Conservation (phyloP, 345 rosid species). For the Luvunga scandens region DNA sequence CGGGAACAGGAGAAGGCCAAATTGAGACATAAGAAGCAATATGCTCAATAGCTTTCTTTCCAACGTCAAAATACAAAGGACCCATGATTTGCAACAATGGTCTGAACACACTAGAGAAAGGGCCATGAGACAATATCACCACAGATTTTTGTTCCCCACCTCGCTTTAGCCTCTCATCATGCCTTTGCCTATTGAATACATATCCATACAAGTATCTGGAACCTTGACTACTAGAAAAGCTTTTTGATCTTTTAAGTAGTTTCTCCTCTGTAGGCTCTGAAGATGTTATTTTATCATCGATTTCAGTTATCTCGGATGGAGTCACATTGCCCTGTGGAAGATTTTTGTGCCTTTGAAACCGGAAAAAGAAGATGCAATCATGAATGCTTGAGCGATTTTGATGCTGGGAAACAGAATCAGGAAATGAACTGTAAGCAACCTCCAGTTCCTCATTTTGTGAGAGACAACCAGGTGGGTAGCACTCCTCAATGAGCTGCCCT, state of each 20-base stretch:
- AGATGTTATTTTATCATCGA: slow-evolving; percentile 28
- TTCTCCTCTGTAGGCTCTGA: slow-evolving; percentile 23
- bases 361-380: slow-evolving; percentile 97
- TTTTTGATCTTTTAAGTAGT: slow-evolving; percentile 12
- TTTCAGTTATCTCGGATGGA: slow-evolving; percentile 30
- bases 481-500: slow-evolving; percentile 93
- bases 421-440: slow-evolving; percentile 90
- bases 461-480: slow-evolving; percentile 71
- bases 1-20: slow-evolving; percentile 90
- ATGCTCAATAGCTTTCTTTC: slow-evolving; percentile 80
- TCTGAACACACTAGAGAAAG: slow-evolving; percentile 80
- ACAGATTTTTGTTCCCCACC: slow-evolving; percentile 98
- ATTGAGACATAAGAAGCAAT: slow-evolving; percentile 80
- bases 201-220: slow-evolving; percentile 71
- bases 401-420: slow-evolving; percentile 89
- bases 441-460: slow-evolving; percentile 85
- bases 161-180: slow-evolving; percentile 89
- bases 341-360: slow-evolving; percentile 55
- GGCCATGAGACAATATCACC: slow-evolving; percentile 78
- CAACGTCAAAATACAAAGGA: slow-evolving; percentile 84
- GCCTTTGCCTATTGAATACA: slow-evolving; percentile 93
- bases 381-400: slow-evolving; percentile 90
- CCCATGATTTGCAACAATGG: slow-evolving; percentile 96
- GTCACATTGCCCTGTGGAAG: slow-evolving; percentile 28
- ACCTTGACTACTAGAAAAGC: slow-evolving; percentile 14